Percentiles rank a stretch among this genome's conserved stretches.
These are phyloP conservation scores for Leccinum disarticulatum DNA, from an alignment of 768 basidiomycete species.

Conservation along the genomic window DNA sequence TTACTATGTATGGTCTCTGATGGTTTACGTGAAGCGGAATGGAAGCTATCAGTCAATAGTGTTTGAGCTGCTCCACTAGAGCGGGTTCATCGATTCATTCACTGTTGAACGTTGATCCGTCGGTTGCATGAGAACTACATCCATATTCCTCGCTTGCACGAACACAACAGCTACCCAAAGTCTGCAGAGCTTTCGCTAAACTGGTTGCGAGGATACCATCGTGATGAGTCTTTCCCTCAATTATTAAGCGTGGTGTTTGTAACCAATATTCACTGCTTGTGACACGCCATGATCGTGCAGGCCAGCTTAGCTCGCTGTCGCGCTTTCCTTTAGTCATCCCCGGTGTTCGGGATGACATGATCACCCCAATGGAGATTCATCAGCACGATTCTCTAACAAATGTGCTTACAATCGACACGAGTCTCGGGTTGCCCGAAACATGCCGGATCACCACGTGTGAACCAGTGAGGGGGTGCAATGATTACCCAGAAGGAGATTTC, in stretches of 20 bases:
- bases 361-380: background rate
- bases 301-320: background rate
- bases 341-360: background rate
- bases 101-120: no score
- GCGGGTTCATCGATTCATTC: background rate
- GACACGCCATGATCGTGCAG: background rate
- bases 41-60: background rate
- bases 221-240: background rate
- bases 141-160: background rate
- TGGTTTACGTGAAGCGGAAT: background rate
- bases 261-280: background rate
- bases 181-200: no score
- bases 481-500: background rate
- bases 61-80: background rate
- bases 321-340: background rate
- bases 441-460: background rate
- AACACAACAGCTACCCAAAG: background rate
- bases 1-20: background rate
- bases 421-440: background rate
- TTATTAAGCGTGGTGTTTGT: background rate
- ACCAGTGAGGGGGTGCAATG: background rate
- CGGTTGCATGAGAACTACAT: background rate
- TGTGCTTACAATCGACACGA: background rate
- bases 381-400: background rate
- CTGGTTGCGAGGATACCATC: background rate